A percentile compares a stretch with the other conserved stretches of the same genome.
phyloP scores from a whole-genome alignment of 345 rosid genomes.

The Combretum micranthum region DNA sequence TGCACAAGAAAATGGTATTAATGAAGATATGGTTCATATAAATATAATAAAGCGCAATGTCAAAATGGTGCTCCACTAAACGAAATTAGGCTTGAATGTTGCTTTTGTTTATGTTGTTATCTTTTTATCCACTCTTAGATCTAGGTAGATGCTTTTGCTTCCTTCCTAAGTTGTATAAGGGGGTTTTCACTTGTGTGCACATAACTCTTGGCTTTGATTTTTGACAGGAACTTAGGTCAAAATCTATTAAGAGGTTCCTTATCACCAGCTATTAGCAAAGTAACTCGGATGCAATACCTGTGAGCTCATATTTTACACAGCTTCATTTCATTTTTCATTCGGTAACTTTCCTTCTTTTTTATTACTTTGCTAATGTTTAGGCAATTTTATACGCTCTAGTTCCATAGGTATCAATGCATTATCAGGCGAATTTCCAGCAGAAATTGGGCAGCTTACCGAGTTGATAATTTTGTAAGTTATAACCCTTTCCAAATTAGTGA shows the following conservation, averaged over 20 bases:
- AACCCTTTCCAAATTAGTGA: no score
- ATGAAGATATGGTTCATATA: no score
- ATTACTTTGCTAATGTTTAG: slow-evolving; percentile 2
- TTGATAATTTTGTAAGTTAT: slow-evolving; percentile 25
- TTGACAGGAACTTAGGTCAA: slow-evolving; percentile 34
- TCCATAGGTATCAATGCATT: slow-evolving; percentile 22
- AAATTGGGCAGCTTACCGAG: slow-evolving; percentile 27
- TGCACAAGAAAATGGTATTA: no score
- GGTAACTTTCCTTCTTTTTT: neutral
- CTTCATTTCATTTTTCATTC: neutral
- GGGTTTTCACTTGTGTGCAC: neutral
- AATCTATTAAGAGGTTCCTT: slow-evolving; percentile 45
- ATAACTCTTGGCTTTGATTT: neutral
- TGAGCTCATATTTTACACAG: slow-evolving; percentile 17
- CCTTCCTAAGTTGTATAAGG: neutral
- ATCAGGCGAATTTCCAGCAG: slow-evolving; percentile 31
- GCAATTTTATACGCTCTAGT: slow-evolving; percentile 24
- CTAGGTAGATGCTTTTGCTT: neutral
- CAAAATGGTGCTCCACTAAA: no score
- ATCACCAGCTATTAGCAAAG: slow-evolving; percentile 39
- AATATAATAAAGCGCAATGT: no score
- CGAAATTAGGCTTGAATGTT: no score
- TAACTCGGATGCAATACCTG: slow-evolving; percentile 57
- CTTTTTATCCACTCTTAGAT: no score
- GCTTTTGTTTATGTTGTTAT: no score